Conservation (phyloP, 768 basidiomycete genomes). For the Sistotremastrum niveocremeum region DNA sequence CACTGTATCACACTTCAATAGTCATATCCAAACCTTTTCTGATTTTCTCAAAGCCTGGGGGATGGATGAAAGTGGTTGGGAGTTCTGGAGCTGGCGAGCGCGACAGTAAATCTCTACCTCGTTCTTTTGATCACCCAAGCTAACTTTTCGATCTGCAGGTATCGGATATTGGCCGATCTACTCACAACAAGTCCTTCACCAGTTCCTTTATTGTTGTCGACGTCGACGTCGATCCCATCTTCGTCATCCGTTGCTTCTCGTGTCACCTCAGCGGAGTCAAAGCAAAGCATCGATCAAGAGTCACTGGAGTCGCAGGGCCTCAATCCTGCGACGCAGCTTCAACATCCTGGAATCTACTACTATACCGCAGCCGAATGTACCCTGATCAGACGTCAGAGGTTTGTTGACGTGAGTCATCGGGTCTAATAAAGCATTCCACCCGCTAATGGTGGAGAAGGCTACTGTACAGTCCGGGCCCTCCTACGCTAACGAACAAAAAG, state of each 20-base stretch:
- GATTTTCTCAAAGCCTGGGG: constrained; percentile 88
- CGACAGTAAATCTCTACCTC: constrained; percentile 50
- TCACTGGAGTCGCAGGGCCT: constrained; percentile 8
- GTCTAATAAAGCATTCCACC: background rate
- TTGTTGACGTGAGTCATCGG: constrained; percentile 12
- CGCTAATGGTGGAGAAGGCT: constrained; percentile 5
- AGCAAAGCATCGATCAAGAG: background rate
- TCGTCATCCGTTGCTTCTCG: constrained; percentile 15
- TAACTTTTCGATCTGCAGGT: constrained; percentile 28
- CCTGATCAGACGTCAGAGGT: constrained; percentile 58
- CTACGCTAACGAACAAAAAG: constrained; percentile 80
- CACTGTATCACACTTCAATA: constrained; percentile 69
- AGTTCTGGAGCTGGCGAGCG: constrained; percentile 96
- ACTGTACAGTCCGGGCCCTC: constrained; percentile 22
- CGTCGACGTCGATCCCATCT: constrained; percentile 44
- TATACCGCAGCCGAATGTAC: constrained; percentile 81
- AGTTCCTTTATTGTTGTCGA: constrained; percentile 32
- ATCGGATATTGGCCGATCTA: constrained; percentile 83
- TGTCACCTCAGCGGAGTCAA: constrained; percentile 10
- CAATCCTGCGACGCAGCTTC: constrained; percentile 20
- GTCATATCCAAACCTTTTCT: constrained; percentile 73
- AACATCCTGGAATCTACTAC: constrained; percentile 89
- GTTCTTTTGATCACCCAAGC: background rate
- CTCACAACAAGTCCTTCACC: constrained; percentile 61
- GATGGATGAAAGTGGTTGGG: constrained; percentile 92